Evolutionary conservation across 129 eudicot genomes (phyloP), one percentile per base, ranked within the genome.

Genomic region (Kitagawia praeruptora): DNA sequence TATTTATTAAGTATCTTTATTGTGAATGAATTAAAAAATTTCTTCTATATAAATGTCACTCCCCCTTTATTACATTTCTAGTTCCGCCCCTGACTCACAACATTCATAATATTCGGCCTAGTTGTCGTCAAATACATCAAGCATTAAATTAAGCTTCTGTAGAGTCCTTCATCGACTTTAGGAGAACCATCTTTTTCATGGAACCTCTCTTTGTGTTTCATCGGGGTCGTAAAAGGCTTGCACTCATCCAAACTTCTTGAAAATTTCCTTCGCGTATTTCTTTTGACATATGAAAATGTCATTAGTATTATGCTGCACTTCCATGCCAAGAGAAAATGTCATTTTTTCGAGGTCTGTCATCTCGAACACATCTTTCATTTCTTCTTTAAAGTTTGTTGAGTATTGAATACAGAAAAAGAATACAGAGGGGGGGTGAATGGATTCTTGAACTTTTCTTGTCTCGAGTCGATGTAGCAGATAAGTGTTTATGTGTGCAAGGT

Each of bases 321-420:
- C 80, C 76, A 85, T 70, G n/a, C 86, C 88, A 45, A 85, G 79
- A 54, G 75, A 85, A 16, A 47, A 82, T 3, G 71, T 2, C 79
- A 86, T 72, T 4, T 75, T 13, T n/a, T 39, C n/a, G n/a, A n/a
- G n/a, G n/a, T n/a, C n/a, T n/a, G n/a, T n/a, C n/a, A n/a, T n/a
- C n/a, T n/a, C n/a, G 34, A 63, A 47, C 51, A 63, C 34, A 63
- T 8, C 10, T 21, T 27, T 63, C 70, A 63, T 63, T 28, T 63
- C 70, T 9, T 47, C 51, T 47, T 47, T 47, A 47, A 47, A 47
- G 15, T 47, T 47, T 47, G 51, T 28, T 63, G 3, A n/a, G n/a
- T n/a, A n/a, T n/a, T n/a, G n/a, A n/a, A n/a, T n/a, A n/a, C n/a
- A n/a, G n/a, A n/a, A n/a, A n/a, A n/a, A n/a, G n/a, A n/a, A n/a